Conservation (phyloP, 768 basidiomycete genomes). For the Russula abietina region DNA sequence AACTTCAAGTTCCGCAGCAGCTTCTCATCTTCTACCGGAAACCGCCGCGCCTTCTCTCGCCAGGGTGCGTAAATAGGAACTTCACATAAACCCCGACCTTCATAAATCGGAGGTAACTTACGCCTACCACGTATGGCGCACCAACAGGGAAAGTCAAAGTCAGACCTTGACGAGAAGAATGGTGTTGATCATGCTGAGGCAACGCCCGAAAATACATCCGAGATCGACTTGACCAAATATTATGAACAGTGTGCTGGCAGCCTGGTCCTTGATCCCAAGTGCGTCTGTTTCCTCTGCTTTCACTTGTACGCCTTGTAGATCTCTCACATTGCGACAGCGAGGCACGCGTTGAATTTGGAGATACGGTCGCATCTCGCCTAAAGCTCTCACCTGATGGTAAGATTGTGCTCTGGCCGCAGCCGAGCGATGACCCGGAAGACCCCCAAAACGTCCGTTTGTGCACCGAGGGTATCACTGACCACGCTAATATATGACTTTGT, state of each 20-base stretch:
- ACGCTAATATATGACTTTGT: slow-evolving; percentile 7
- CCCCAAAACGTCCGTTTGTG: slow-evolving; percentile 49
- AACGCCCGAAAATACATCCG: neutral
- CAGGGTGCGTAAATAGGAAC: neutral
- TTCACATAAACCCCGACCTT: neutral
- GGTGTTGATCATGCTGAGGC: neutral
- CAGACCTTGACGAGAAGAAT: slow-evolving; percentile 4
- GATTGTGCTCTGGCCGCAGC: slow-evolving; percentile 71
- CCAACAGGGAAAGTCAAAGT: neutral
- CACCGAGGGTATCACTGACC: neutral
- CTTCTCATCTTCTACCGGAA: neutral
- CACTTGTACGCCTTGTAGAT: neutral
- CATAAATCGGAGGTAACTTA: neutral
- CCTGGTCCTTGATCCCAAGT: slow-evolving; percentile 55
- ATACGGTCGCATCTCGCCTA: slow-evolving; percentile 45
- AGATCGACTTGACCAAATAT: slow-evolving; percentile 37
- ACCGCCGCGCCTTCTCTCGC: neutral
- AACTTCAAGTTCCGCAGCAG: neutral
- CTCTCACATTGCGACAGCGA: slow-evolving; percentile 36
- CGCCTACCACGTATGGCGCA: neutral
- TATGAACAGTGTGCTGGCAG: slow-evolving; percentile 54
- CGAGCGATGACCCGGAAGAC: slow-evolving; percentile 52
- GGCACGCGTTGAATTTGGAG: slow-evolving; percentile 57
- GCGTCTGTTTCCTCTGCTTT: slow-evolving; percentile 24
- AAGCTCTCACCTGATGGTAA: slow-evolving; percentile 54